Evolutionary conservation across 495 filamentous ascomycete genomes (phyloP).

Genomic region (Penicillium atrosanguineum): DNA sequence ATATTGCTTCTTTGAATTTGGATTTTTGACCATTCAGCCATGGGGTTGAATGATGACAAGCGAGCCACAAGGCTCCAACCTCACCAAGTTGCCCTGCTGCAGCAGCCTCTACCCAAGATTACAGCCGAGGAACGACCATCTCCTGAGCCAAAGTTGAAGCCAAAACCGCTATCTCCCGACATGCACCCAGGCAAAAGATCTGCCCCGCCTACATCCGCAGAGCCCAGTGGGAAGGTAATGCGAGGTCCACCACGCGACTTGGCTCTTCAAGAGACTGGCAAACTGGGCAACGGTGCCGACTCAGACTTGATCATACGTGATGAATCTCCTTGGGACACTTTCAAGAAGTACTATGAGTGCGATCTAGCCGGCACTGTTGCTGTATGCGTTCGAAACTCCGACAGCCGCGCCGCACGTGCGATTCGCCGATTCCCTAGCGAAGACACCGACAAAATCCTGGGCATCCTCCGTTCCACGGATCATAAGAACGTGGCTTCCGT

Average conservation of each 20-base stretch:
- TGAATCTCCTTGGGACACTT: constrained; percentile 14
- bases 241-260: not conserved
- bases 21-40: not conserved
- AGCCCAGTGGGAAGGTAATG: constrained; percentile 6
- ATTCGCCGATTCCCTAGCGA: constrained; percentile 8
- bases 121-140: not conserved
- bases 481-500: constrained; percentile 16
- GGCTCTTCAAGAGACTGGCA: constrained; percentile 4
- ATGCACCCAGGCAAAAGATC: not conserved
- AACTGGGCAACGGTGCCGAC: not conserved
- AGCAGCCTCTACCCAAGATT: not conserved
- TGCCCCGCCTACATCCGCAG: not conserved
- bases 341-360: constrained; percentile 13
- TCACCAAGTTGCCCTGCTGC: not conserved
- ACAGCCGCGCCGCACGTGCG: constrained; percentile 3
- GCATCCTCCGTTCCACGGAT: not conserved
- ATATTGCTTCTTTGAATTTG: not conserved
- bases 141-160: not conserved
- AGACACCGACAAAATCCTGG: constrained; percentile 9
- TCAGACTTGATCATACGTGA: constrained; percentile 4
- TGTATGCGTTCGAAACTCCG: constrained; percentile 7
- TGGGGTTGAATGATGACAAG: not conserved
- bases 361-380: constrained; percentile 18
- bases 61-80: constrained; percentile 1
- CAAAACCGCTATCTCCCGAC: not conserved